Conservation (phyloP, 2,329 filamentous ascomycete species). For the Colletotrichum truncatum region DNA sequence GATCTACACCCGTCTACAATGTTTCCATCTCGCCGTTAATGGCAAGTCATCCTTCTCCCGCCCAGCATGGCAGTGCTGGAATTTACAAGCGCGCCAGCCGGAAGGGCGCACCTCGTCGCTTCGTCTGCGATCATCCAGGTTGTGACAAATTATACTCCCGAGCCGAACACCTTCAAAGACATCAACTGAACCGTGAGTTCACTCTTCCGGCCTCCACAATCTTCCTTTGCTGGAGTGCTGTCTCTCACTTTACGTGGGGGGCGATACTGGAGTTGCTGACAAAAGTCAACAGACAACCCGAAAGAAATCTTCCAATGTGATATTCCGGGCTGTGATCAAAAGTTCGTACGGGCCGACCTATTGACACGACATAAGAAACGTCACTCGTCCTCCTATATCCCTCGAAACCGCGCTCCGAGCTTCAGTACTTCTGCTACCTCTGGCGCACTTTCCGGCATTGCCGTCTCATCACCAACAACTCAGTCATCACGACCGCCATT, state of each 20-base stretch:
- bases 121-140: slow-evolving; percentile 72
- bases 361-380: slow-evolving; percentile 75
- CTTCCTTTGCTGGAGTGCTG: slow-evolving; percentile 8
- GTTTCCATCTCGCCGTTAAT: slow-evolving; percentile 14
- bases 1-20: not conserved
- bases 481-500: slow-evolving; percentile 25
- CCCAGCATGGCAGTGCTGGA: slow-evolving; percentile 22
- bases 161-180: slow-evolving; percentile 82
- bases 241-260: slow-evolving; percentile 24
- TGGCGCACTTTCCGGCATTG: not conserved
- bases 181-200: slow-evolving; percentile 76
- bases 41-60: slow-evolving; percentile 15
- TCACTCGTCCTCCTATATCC: slow-evolving; percentile 64
- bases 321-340: slow-evolving; percentile 76
- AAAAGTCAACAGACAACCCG: slow-evolving; percentile 68
- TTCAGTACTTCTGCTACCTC: slow-evolving; percentile 48
- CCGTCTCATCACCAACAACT: slow-evolving; percentile 32
- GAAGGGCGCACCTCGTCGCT: slow-evolving; percentile 59
- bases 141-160: slow-evolving; percentile 85
- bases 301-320: slow-evolving; percentile 84
- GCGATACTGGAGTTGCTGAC: not conserved
- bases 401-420: slow-evolving; percentile 59
- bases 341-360: slow-evolving; percentile 82
- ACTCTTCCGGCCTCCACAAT: not conserved
- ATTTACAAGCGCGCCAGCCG: slow-evolving; percentile 61